phyloP scores from a whole-genome alignment of 2,329 filamentous ascomycete species.

The Penicillium hordei region DNA sequence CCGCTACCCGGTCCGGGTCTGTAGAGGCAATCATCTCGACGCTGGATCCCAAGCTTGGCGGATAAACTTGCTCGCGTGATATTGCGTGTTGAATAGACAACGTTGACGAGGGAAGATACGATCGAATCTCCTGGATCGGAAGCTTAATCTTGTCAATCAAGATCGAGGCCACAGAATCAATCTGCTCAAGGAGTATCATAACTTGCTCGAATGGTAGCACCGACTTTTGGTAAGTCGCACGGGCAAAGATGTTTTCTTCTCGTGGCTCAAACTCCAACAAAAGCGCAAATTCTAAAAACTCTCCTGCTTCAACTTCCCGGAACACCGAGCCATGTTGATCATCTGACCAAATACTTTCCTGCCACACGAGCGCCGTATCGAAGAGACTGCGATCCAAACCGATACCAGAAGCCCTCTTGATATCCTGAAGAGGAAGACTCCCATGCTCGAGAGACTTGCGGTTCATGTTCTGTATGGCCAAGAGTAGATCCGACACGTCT shows the following conservation, averaged over 20 bases:
- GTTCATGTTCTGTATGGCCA: constrained; percentile 64
- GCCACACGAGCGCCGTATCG: constrained; percentile 79
- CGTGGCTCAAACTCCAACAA: constrained; percentile 73
- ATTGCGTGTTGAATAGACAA: constrained; percentile 54
- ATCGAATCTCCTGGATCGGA: constrained; percentile 34
- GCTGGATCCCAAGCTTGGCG: constrained; percentile 50
- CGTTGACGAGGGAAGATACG: constrained; percentile 29
- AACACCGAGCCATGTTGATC: constrained; percentile 46
- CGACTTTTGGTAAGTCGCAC: constrained; percentile 56
- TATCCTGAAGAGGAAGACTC: constrained; percentile 64
- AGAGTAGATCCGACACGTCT: constrained; percentile 61
- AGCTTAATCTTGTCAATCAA: constrained; percentile 44
- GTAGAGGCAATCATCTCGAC: constrained; percentile 56
- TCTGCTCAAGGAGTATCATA: constrained; percentile 58
- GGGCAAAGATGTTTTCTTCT: constrained; percentile 47
- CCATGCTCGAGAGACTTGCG: constrained; percentile 65
- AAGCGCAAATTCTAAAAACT: constrained; percentile 73
- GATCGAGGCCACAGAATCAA: constrained; percentile 54
- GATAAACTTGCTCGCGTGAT: constrained; percentile 35
- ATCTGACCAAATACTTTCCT: constrained; percentile 62
- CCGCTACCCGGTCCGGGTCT: constrained; percentile 57
- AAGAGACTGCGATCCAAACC: constrained; percentile 61
- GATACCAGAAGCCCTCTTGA: constrained; percentile 61
- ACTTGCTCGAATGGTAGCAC: constrained; percentile 58
- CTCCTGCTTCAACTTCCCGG: constrained; percentile 59